Evolutionary conservation across 2,329 filamentous ascomycete genomes (phyloP).

Genomic region (Sporothrix euskadiensis): DNA sequence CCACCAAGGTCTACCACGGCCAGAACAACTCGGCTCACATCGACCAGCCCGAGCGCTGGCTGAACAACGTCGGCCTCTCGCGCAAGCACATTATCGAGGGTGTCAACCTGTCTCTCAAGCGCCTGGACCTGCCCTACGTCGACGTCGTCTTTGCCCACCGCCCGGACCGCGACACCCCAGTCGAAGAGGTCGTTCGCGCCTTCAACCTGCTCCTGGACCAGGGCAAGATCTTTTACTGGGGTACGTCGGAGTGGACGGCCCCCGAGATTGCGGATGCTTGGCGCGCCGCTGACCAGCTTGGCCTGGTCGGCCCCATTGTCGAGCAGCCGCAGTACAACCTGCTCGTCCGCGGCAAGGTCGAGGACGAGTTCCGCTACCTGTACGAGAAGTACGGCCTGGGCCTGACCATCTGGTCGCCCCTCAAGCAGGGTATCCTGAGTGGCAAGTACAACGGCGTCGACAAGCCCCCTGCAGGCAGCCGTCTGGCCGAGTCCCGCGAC

Average conservation of each 20-base stretch:
- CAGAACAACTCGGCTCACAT: constrained; percentile 28
- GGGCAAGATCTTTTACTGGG: constrained; percentile 71
- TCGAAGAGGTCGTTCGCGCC: constrained; percentile 69
- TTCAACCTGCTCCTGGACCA: constrained; percentile 70
- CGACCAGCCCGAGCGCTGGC: constrained; percentile 36
- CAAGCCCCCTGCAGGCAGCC: constrained; percentile 46
- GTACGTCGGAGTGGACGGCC: constrained; percentile 70
- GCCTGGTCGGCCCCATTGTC: constrained; percentile 62
- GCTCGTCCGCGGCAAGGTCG: constrained; percentile 59
- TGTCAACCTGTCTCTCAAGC: constrained; percentile 56
- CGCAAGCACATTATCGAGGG: constrained; percentile 64
- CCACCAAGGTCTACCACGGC: constrained; percentile 46
- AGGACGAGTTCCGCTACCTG: constrained; percentile 59
- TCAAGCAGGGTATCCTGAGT: constrained; percentile 58
- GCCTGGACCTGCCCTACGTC: constrained; percentile 61
- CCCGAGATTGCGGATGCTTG: constrained; percentile 66
- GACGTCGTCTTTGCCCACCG: constrained; percentile 71
- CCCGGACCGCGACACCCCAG: constrained; percentile 66
- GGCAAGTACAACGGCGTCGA: constrained; percentile 62
- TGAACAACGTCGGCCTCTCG: constrained; percentile 62
- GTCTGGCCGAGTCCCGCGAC: constrained; percentile 57
- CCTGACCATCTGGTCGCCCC: constrained; percentile 55
- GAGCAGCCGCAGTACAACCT: constrained; percentile 72
- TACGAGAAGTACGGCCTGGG: constrained; percentile 59
- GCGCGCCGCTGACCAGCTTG: constrained; percentile 59